Evolutionary conservation across 805 yeast genomes (phyloP), one percentile per base, ranked within the genome.

Genomic region (Kodamaea neixiangensis): DNA sequence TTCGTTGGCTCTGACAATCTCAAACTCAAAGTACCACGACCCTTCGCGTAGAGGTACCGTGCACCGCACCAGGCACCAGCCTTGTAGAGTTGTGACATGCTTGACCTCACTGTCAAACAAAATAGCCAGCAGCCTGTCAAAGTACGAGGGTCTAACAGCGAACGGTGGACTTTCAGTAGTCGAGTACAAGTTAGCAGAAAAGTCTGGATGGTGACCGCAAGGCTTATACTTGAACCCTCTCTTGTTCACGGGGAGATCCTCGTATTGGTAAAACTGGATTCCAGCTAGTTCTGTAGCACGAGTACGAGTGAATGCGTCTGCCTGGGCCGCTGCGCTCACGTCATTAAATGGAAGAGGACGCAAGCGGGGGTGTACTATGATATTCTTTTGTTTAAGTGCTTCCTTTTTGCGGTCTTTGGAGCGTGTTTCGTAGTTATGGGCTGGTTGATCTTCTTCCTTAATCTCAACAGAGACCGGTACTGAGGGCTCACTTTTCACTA

Each of bases 41-140:
- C 98, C 99, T 56, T 88, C 92, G 21, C 87, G 73, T 9, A 93
- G 75, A 1, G 89, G 84, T 1, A 86, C 81, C 65, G 87, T 90
- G 4, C 91, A 77, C 44, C 97, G 69, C 0, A 82, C 82, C 31
- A 89, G 82, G 54, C 94, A 74, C 91, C 96, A 94, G 0, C 97
- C 97, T 47, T 74, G 77, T 3, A 69, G 68, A 1, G 89, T 80
- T 0, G 88, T 78, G 0, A 85, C 85, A 3, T 73, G 62, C 3
- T 55, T 46, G 56, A 65, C 55, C 19, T 64, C 63, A 14, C 66
- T 63, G 48, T 61, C 61, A 47, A 65, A 66, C 2, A 64, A 49
- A 3, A 85, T 71, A 0, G 85, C 87, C 7, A 76, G 79, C 0
- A 93, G 79, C 53, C 89, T 70, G 65, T 92, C 97, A 59, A 85